A percentile compares a stretch with the other conserved stretches of the same genome.
phyloP scores from a whole-genome alignment of 306 rosid species.

The Quercus robur region DNA sequence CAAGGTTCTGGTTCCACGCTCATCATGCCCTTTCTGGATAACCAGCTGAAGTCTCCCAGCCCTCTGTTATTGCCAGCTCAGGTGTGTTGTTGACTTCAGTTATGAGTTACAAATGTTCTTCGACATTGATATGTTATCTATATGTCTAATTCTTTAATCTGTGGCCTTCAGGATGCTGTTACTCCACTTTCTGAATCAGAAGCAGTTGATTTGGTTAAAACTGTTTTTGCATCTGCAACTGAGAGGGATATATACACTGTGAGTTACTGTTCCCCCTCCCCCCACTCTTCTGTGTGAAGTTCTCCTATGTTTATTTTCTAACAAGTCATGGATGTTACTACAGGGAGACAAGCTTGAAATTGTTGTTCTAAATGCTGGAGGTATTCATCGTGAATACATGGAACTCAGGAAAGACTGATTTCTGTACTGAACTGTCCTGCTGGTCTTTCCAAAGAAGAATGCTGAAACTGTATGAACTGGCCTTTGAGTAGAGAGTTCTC shows the following conservation, averaged over 20 bases:
- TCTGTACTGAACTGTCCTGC: conserved; percentile 9
- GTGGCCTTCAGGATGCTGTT: conserved; percentile 68
- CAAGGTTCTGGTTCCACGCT: conserved; percentile 99
- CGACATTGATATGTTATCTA: neutral
- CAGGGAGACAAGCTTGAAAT: conserved; percentile 89
- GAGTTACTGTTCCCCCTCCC: conserved; percentile 28
- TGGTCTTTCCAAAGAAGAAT: conserved; percentile 14
- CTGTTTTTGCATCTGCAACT: conserved; percentile 87
- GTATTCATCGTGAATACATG: conserved; percentile 59
- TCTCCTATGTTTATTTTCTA: neutral
- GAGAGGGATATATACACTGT: conserved; percentile 98
- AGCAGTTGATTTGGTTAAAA: conserved; percentile 83
- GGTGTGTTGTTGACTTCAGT: conserved; percentile 38
- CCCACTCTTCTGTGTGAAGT: neutral
- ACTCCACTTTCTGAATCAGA: conserved; percentile 88
- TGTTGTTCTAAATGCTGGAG: conserved; percentile 60
- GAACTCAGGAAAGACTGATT: conserved; percentile 76
- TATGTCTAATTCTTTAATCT: conserved; percentile 4
- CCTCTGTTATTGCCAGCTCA: conserved; percentile 80
- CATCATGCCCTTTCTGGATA: conserved; percentile 83
- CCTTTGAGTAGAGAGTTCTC: conserved; percentile 2
- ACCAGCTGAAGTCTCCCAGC: conserved; percentile 90
- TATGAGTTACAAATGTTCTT: conserved; percentile 14
- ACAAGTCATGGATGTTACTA: conserved; percentile 16
- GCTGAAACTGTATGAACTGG: conserved; percentile 29